These are phyloP conservation scores for Aureobasidium namibiae DNA, from an alignment of 2,329 filamentous ascomycete genomes.

Conservation along the genomic window DNA sequence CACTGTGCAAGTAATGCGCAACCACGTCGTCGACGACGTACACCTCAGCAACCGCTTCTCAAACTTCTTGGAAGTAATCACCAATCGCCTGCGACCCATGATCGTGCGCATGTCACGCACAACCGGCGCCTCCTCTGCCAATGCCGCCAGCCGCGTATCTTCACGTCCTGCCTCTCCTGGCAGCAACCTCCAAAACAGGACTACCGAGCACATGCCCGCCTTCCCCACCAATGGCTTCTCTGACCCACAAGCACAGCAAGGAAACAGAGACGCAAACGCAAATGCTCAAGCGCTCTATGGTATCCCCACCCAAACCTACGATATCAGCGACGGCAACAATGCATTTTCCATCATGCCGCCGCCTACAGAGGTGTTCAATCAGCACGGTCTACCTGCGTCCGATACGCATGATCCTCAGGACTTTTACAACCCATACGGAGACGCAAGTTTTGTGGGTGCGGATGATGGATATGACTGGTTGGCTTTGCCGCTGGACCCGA, in stretches of 20 bases:
- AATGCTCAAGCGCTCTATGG: constrained; percentile 32
- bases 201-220: not conserved
- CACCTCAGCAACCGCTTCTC: constrained; percentile 79
- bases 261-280: constrained; percentile 5
- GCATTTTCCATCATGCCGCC: constrained; percentile 41
- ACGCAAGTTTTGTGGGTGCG: constrained; percentile 14
- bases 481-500: constrained; percentile 52
- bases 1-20: constrained; percentile 64
- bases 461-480: constrained; percentile 43
- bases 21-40: constrained; percentile 75
- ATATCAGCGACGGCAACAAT: constrained; percentile 31
- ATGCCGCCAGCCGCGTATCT: not conserved
- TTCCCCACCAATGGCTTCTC: not conserved
- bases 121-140: constrained; percentile 31
- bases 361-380: constrained; percentile 22
- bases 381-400: constrained; percentile 10
- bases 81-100: constrained; percentile 62
- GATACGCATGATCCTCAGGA: constrained; percentile 11
- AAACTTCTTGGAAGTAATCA: constrained; percentile 71
- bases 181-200: not conserved
- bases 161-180: not conserved
- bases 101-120: constrained; percentile 52
- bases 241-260: not conserved
- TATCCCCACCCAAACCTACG: constrained; percentile 37
- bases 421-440: constrained; percentile 15